Conservation (phyloP, 202 grass and related monocot genomes). For the Miscanthus sacchariflorus region DNA sequence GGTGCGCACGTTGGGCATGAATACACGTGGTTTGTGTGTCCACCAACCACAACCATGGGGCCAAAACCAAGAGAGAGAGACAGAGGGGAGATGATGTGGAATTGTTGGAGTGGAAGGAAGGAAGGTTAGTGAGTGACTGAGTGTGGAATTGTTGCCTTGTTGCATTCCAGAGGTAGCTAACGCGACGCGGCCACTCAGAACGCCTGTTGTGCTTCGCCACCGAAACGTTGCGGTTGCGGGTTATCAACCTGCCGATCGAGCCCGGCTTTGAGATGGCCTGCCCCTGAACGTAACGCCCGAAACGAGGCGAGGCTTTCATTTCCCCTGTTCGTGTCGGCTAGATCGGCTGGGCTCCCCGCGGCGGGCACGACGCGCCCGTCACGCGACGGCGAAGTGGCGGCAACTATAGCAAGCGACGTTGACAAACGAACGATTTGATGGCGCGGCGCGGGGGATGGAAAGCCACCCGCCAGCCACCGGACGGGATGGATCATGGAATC, state of each 20-base stretch:
- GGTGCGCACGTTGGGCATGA: neutral
- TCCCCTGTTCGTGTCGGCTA: neutral
- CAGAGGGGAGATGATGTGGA: no score
- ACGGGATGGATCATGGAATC: neutral
- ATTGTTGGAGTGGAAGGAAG: no score
- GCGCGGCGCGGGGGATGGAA: neutral
- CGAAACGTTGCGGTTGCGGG: neutral
- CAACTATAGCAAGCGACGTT: constrained; percentile 16
- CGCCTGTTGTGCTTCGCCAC: neutral
- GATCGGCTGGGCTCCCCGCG: neutral
- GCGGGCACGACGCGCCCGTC: constrained; percentile 5
- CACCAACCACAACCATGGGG: neutral
- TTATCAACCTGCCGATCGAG: neutral
- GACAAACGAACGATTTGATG: constrained; percentile 29
- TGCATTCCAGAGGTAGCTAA: no score
- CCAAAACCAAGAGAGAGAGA: neutral
- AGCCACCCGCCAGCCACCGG: constrained; percentile 39
- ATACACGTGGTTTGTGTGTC: neutral
- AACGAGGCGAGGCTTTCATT: neutral
- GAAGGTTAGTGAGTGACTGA: no score
- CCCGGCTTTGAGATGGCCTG: neutral
- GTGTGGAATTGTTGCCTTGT: no score
- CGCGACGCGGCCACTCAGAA: no score
- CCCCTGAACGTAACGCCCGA: constrained; percentile 6
- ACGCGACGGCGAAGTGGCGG: constrained; percentile 18